phyloP scores from a whole-genome alignment of 1,284 basidiomycete species.

The Butyriboletus appendiculatus region DNA sequence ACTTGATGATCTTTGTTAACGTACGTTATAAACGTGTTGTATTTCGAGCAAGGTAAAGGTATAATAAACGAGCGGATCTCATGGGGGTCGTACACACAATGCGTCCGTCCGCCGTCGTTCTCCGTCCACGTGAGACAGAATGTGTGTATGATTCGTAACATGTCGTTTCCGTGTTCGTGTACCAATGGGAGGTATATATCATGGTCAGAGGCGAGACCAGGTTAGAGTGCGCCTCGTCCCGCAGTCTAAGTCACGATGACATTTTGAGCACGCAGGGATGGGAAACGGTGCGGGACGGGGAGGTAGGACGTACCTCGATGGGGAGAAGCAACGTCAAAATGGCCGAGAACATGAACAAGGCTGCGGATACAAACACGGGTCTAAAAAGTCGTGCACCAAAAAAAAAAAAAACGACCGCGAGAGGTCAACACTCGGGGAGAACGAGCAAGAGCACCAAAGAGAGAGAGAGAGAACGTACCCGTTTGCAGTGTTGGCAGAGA shows the following conservation, averaged over 20 bases:
- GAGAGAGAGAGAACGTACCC: slow-evolving; percentile 26
- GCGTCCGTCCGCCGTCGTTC: no score
- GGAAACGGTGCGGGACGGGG: no score
- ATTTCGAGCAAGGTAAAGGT: slow-evolving; percentile 2
- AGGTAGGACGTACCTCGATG: slow-evolving; percentile 49
- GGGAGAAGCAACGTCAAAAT: slow-evolving; percentile 52
- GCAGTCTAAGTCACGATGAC: neutral
- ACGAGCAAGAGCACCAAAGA: neutral
- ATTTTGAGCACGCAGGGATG: neutral
- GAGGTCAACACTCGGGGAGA: neutral
- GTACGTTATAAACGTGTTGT: slow-evolving; percentile 10
- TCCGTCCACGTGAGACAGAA: no score
- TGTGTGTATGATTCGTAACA: no score
- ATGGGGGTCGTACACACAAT: neutral
- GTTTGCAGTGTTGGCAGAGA: slow-evolving; percentile 41
- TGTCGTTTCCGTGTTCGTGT: no score
- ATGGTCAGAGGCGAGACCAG: neutral
- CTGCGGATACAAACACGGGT: slow-evolving; percentile 59
- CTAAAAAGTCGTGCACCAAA: slow-evolving; percentile 12
- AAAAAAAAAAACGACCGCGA: no score
- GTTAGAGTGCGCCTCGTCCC: neutral
- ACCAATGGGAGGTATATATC: no score
- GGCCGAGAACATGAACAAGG: slow-evolving; percentile 51
- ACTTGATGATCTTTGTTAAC: neutral
- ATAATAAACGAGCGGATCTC: neutral